Base-by-base conservation (phyloP, 345 rosid species). In the Heritiera littoralis region DNA sequence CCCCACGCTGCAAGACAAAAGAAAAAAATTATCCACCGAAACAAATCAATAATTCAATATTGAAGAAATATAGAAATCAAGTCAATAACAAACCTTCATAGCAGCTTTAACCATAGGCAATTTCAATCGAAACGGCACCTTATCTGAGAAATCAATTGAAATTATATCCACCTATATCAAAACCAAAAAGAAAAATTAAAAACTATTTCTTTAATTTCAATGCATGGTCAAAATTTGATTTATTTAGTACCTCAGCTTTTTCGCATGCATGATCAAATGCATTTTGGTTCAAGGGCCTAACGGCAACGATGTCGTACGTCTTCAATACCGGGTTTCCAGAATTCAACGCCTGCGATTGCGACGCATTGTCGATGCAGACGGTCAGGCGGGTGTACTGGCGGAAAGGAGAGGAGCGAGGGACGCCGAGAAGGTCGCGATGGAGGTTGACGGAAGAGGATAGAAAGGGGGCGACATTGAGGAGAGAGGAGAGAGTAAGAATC, bases 371-470 rank as follows among this genome's bases (percentile, higher is more conserved):
- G 1, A 89, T 89, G 20, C 74, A 79, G 73, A 96, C 91, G 0
- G 97, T 91, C 80, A 94, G 85, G 76, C 98, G 97, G 9, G 95
- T 89, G 91, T 92, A 94, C 89, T 94, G 98, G 48, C 97, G 92
- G 87, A 91, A 92, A 71, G 98, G 89, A 32, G 94, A 83, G 79
- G 85, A 56, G 72, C 88, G 88, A 1, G 92, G 90, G 76, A 90
- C 79, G 13, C 89, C 83, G 40, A 96, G 97, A 51, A 92, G 87
- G 80, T 89, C 87, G 18, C 97, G 97, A 83, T 91, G 97, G 89
- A 91, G 73, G 40, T 82, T 83, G 60, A 91, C 91, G 61, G 99
- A 91, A 61, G 92, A 85, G 71, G 88, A 78, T 79, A 92, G 82
- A 1, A 89, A 80, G 12, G 95, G 97, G 28, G 91, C 87, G 38